Conservation (phyloP, 2,329 filamentous ascomycete species). For the Penicillium psychrosexuale region DNA sequence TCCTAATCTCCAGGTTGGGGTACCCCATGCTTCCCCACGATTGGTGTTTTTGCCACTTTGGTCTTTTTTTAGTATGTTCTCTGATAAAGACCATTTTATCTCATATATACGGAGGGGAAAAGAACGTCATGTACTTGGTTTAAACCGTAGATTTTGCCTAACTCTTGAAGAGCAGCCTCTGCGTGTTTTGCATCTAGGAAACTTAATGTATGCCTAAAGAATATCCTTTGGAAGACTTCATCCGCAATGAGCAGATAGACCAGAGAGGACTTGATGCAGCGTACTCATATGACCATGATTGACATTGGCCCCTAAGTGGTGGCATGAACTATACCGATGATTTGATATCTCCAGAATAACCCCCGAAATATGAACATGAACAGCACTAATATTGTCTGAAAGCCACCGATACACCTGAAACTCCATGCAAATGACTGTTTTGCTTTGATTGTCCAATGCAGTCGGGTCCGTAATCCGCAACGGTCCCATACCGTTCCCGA, state of each 20-base stretch:
- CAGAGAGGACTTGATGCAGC: background rate
- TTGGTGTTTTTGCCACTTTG: too few species aligned
- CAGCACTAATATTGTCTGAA: background rate
- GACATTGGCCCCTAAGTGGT: conserved; percentile 17
- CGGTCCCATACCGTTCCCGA: background rate
- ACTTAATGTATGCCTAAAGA: background rate
- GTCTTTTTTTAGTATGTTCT: too few species aligned
- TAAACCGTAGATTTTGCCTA: too few species aligned
- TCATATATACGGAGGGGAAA: too few species aligned
- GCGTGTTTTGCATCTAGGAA: too few species aligned
- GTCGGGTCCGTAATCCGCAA: conserved; percentile 4
- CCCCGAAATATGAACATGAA: conserved; percentile 7
- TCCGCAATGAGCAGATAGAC: background rate
- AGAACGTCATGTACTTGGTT: too few species aligned
- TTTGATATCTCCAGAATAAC: conserved; percentile 11
- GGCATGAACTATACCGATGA: conserved; percentile 3
- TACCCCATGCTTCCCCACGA: too few species aligned
- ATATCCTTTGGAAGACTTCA: background rate
- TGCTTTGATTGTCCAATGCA: conserved; percentile 12
- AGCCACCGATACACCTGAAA: conserved; percentile 13
- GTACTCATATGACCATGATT: conserved; percentile 10
- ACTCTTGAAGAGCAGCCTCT: too few species aligned
- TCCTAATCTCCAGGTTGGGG: too few species aligned
- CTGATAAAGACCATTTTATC: too few species aligned
- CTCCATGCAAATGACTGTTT: conserved; percentile 21